Evolutionary conservation across 2,329 filamentous ascomycete genomes (phyloP).

Genomic region (Aspergillus intermedius): DNA sequence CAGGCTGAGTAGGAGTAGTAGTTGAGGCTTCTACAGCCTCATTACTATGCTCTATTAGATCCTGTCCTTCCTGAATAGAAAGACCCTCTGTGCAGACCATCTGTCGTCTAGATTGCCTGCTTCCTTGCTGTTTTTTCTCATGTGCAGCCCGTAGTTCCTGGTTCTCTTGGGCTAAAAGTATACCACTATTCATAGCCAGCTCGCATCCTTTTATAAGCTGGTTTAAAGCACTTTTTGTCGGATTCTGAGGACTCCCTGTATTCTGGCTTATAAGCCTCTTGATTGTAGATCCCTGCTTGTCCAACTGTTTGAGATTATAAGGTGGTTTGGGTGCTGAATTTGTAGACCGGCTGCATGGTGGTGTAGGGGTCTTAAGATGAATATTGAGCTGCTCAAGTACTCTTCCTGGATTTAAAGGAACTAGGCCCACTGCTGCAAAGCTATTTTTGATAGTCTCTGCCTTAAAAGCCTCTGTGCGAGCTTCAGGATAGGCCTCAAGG

Average conservation of each 20-base stretch:
- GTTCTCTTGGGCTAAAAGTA: background rate
- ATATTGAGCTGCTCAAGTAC: constrained; percentile 5
- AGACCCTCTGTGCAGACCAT: background rate
- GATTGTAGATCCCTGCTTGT: constrained; percentile 2
- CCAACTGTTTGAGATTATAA: background rate
- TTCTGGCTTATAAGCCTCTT: constrained; percentile 2
- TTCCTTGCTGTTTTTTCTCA: no score
- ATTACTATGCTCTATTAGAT: no score
- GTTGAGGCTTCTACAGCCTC: no score
- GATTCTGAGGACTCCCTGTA: constrained; percentile 1
- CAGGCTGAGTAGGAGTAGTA: no score
- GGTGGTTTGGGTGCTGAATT: constrained; percentile 3
- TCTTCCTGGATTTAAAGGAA: background rate
- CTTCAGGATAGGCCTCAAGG: no score
- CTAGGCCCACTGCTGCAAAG: constrained; percentile 3
- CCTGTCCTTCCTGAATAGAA: background rate
- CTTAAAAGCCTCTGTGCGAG: background rate
- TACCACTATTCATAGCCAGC: background rate
- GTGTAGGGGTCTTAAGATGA: constrained; percentile 1
- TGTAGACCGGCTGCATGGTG: background rate
- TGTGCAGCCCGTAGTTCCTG: no score
- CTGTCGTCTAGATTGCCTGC: background rate
- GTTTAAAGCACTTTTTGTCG: background rate
- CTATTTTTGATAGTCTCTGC: constrained; percentile 5
- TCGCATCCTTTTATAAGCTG: background rate